Evolutionary conservation across 208 protist species (phyloP).

Genomic region (Wallacemonas collosoma): DNA sequence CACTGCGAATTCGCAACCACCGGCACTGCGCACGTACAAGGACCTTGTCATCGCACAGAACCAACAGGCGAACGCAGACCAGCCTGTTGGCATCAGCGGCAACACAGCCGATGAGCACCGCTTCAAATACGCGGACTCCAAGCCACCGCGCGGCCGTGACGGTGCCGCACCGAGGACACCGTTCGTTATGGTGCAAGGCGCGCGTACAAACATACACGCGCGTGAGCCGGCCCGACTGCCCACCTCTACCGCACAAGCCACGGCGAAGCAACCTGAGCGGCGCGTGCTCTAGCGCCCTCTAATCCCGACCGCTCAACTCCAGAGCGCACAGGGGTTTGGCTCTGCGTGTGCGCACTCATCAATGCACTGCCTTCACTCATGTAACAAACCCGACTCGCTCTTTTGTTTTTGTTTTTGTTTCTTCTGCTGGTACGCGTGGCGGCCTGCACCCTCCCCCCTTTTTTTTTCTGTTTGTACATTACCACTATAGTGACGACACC

Average conservation of each 20-base stretch:
- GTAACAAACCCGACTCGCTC: too few species aligned
- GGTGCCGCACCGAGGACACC: neutral
- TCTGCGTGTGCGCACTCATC: too few species aligned
- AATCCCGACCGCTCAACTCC: too few species aligned
- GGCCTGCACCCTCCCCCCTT: neutral
- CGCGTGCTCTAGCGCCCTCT: neutral
- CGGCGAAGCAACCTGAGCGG: neutral
- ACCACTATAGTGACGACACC: neutral
- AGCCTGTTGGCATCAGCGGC: neutral
- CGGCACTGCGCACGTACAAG: constrained; percentile 12
- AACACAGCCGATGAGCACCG: constrained; percentile 1
- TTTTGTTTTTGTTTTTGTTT: too few species aligned
- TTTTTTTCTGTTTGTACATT: neutral
- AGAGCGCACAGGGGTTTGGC: too few species aligned
- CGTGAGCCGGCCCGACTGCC: neutral
- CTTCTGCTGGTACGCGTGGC: too few species aligned
- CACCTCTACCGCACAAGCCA: neutral
- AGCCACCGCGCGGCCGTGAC: neutral
- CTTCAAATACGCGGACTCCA: neutral
- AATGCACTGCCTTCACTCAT: too few species aligned
- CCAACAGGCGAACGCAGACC: neutral
- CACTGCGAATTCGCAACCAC: neutral
- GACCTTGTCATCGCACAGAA: constrained; percentile 10
- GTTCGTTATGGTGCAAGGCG: constrained; percentile 17
- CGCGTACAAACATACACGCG: constrained; percentile 1